Evolutionary conservation across 352 stramenopile species (phyloP), one percentile per base, ranked within the genome.

Genomic region (Stephanocyclus meneghinianus): DNA sequence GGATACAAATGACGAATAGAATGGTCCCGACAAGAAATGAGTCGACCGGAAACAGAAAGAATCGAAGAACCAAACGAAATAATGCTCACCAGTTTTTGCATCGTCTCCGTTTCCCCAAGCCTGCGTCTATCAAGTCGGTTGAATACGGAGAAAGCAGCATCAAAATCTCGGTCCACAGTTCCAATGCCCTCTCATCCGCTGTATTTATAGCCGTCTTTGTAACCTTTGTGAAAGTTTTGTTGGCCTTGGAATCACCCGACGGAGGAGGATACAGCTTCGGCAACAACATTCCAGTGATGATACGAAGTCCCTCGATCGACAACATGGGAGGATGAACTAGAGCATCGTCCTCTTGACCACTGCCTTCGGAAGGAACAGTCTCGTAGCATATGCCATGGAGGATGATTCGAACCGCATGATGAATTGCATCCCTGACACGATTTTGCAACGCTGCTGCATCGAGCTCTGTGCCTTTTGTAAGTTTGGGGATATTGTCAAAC

Each of bases 221-320:
- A 6, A 30, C 37, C 21, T 8, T 51, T 15, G 11, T 29, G 2
- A 7, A 3, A 0, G 16, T 32, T 42, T 42, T 64, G 29, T n/a
- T 32, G 42, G 7, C 42, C 0, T 66, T 60, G 32, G 47, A 42
- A 57, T 50, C n/a, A 59, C 30, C 40, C 13, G 29, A n/a, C 15
- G 60, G 29, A 11, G 45, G 51, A 13, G 63, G 51, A 51, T 81
- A 85, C 42, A 82, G 16, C 45, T 62, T 77, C 15, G 74, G 68
- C 21, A 85, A 42, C 44, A 85, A 64, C 66, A 82, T 78, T 26
- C 73, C 78, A 29, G 73, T 74, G 35, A 85, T 60, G 1, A 68
- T 64, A 18, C 78, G 51, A 11, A 85, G 11, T 60, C 67, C 37
- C n/a, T 76, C 74, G 26, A 83, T 44, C 60, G 76, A 78, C 18